Base-by-base conservation (phyloP, 768 basidiomycete species). In the Mycena olivaceomarginata region DNA sequence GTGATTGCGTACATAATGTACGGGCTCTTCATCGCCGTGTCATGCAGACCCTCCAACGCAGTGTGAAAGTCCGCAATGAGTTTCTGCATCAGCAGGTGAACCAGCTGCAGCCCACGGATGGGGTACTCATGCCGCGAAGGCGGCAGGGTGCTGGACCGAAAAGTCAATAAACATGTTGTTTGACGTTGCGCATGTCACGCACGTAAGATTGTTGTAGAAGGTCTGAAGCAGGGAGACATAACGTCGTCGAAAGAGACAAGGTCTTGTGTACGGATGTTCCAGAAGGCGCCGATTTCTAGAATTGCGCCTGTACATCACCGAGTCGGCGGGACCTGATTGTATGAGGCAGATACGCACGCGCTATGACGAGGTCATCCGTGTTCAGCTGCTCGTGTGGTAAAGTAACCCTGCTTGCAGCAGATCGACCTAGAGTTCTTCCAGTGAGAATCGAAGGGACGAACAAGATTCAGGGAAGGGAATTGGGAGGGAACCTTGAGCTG, bases 31-130 rank as follows among this genome's bases (percentile, higher is more conserved):
- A 89, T 86, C 76, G 94, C 93, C 62, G 90, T 90, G 77, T 94
- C 93, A 0, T 93, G 93, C 41, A 99, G 91, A 46, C 96, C 95
- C 85, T 99, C 98, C 63, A 99, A 92, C 15, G 97, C 94, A 22
- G 97, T 98, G 85, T 99, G 98, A 88, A 99, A 99, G 84, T 98
- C 96, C 46, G 98, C 97, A 80, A 99, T 98, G 83, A 97, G 94
- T 85, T 98, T 98, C 84, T 97, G 96, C 10, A 96, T 97, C 81
- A 99, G 93, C 75, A 99, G 93, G 62, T 96, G 95, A 82, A 99
- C 97, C 85, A 99, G 95, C 83, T 98, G 95, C 43, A 99, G 93
- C 8, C 98, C 97, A 64, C 96, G 94, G 74, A 98, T 93, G 64
- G 97, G 92, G 79, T 93, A 95, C 87, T 98, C 96, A 83, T 95